Evolutionary conservation across 129 eudicot genomes (phyloP).

Genomic region (Chrysanthemum seticuspe): DNA sequence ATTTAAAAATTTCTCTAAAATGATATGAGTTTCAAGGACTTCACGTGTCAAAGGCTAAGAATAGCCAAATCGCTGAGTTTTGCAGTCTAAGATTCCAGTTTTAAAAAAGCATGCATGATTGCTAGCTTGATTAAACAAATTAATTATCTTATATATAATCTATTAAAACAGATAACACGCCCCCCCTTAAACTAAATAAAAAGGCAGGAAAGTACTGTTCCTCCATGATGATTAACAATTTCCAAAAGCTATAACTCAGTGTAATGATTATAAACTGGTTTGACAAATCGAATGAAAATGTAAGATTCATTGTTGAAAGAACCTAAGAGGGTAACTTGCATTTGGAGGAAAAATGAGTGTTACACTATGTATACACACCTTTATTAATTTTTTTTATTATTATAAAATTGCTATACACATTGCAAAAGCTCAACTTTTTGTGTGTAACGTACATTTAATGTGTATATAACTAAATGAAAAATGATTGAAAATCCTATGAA

Average conservation of each 20-base stretch:
- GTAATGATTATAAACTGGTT: constrained; percentile 16
- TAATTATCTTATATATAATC: not conserved
- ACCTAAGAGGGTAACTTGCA: not conserved
- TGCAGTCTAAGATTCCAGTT: constrained; percentile 13
- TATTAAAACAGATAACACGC: too few relatives aligned
- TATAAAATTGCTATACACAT: too few relatives aligned
- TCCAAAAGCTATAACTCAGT: not conserved
- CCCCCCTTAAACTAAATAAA: not conserved
- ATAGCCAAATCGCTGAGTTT: constrained; percentile 14
- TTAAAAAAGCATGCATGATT: not conserved
- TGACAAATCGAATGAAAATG: not conserved
- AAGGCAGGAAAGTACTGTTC: not conserved
- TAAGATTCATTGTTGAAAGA: not conserved
- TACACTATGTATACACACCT: too few relatives aligned
- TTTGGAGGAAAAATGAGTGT: too few relatives aligned
- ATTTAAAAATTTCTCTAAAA: too few relatives aligned
- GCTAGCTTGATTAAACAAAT: constrained; percentile 1
- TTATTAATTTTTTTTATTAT: too few relatives aligned
- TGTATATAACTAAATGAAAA: too few relatives aligned
- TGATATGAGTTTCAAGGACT: not conserved
- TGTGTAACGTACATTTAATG: too few relatives aligned
- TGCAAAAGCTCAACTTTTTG: too few relatives aligned
- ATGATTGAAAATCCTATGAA: too few relatives aligned
- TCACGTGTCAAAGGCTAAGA: constrained; percentile 15
- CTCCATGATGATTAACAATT: not conserved